These are phyloP conservation scores for Candida broadrunensis DNA, from an alignment of 805 yeast species.

Conservation along the genomic window DNA sequence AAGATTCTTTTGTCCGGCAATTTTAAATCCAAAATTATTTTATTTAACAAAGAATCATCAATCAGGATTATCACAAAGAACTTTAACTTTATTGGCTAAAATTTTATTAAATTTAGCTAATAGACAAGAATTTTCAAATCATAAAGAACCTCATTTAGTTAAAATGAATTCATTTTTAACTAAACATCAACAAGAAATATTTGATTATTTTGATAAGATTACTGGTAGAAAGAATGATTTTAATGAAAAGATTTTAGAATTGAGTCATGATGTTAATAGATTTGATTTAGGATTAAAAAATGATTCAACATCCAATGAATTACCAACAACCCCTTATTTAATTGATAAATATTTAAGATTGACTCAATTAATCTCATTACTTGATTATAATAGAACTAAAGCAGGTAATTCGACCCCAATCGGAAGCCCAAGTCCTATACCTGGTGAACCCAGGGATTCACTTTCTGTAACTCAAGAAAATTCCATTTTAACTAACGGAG, in stretches of 20 bases:
- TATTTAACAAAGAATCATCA: constrained; percentile 70
- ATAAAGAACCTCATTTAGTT: constrained; percentile 79
- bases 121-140: constrained; percentile 64
- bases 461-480: neutral
- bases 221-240: constrained; percentile 70
- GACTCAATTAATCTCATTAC: constrained; percentile 52
- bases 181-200: constrained; percentile 53
- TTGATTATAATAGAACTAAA: constrained; percentile 20
- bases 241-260: constrained; percentile 52
- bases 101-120: constrained; percentile 76
- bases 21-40: constrained; percentile 84
- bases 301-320: constrained; percentile 48
- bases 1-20: constrained; percentile 68
- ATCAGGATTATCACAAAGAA: constrained; percentile 67
- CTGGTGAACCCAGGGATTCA: neutral
- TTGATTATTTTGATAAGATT: constrained; percentile 68
- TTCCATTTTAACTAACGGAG: constrained; percentile 9
- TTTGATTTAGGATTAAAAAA: constrained; percentile 56
- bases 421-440: neutral
- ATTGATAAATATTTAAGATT: constrained; percentile 64
- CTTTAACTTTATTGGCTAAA: constrained; percentile 80
- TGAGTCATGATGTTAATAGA: constrained; percentile 55
- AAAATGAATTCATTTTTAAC: constrained; percentile 67
- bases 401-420: neutral
- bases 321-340: constrained; percentile 66